Conservation (phyloP, 2,329 filamentous ascomycete species). For the Phialophora expanda region DNA sequence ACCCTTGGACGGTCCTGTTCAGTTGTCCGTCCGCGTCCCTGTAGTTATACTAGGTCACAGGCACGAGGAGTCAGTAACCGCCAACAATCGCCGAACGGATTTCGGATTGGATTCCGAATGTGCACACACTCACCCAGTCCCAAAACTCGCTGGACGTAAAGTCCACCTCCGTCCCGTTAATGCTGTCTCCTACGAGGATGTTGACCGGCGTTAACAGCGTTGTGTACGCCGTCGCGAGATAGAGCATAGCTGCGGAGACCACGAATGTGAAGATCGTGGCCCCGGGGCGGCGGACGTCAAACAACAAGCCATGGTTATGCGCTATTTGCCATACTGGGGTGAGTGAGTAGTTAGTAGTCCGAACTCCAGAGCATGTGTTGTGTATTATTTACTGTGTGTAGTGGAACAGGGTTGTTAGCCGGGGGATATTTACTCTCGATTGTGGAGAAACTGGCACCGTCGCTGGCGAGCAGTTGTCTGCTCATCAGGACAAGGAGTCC, state of each 20-base stretch:
- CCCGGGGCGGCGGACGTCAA: not conserved
- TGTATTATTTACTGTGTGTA: not conserved
- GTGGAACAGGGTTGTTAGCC: not conserved
- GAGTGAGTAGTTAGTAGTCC: not conserved
- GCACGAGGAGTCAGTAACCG: not conserved
- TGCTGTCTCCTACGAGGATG: not conserved
- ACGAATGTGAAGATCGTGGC: not conserved
- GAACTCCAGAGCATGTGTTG: too few species aligned
- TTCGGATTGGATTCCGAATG: not conserved
- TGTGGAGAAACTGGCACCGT: not conserved
- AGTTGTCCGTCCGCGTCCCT: not conserved
- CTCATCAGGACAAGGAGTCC: not conserved
- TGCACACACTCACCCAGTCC: not conserved
- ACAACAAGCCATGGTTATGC: not conserved
- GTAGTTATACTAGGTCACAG: not conserved
- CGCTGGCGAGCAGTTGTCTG: not conserved
- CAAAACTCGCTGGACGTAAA: not conserved
- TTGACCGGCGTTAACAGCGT: not conserved
- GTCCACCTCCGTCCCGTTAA: not conserved
- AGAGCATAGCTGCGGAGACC: not conserved
- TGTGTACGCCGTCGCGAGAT: not conserved
- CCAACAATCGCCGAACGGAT: not conserved
- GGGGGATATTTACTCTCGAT: not conserved
- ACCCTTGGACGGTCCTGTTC: not conserved
- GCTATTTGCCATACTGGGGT: too few species aligned